A percentile compares a stretch with the other conserved stretches of the same genome.
Conservation (phyloP, 768 basidiomycete species). For the Boletus tylopilopsis region DNA sequence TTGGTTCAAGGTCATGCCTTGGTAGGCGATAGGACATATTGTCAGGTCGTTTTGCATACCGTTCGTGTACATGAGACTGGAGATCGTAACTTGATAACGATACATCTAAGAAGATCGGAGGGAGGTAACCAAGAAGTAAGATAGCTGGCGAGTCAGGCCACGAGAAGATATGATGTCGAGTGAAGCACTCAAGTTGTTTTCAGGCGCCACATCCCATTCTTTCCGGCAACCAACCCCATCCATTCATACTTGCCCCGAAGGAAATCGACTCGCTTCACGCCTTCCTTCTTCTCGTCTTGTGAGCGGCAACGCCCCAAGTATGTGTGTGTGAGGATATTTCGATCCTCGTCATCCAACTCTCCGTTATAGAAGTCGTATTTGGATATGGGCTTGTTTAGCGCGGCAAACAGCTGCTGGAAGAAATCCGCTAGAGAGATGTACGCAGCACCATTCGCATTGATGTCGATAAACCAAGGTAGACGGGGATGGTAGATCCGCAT, state of each 20-base stretch:
- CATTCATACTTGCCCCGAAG: constrained; percentile 51
- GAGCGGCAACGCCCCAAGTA: constrained; percentile 44
- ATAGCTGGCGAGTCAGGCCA: neutral
- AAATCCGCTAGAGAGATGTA: constrained; percentile 62
- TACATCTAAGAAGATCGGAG: neutral
- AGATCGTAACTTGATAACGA: neutral
- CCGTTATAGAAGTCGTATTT: constrained; percentile 57
- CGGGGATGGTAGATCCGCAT: constrained; percentile 56
- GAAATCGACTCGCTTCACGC: constrained; percentile 59
- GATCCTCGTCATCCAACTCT: constrained; percentile 45
- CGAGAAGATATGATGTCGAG: too few relatives aligned
- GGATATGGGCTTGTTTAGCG: constrained; percentile 44
- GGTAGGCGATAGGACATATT: neutral
- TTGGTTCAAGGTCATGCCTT: too few relatives aligned
- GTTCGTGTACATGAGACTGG: neutral
- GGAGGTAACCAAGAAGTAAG: neutral
- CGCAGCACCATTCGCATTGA: constrained; percentile 37
- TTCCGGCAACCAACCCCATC: constrained; percentile 50
- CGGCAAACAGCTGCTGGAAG: constrained; percentile 41
- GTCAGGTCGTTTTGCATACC: constrained; percentile 1
- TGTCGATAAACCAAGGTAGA: constrained; percentile 68
- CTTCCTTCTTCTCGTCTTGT: constrained; percentile 33
- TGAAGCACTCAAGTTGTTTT: constrained; percentile 38
- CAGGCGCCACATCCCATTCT: constrained; percentile 64
- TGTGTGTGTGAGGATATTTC: constrained; percentile 40